Base-by-base conservation (phyloP, 2,329 filamentous ascomycete species). In the Ciborinia camelliae region DNA sequence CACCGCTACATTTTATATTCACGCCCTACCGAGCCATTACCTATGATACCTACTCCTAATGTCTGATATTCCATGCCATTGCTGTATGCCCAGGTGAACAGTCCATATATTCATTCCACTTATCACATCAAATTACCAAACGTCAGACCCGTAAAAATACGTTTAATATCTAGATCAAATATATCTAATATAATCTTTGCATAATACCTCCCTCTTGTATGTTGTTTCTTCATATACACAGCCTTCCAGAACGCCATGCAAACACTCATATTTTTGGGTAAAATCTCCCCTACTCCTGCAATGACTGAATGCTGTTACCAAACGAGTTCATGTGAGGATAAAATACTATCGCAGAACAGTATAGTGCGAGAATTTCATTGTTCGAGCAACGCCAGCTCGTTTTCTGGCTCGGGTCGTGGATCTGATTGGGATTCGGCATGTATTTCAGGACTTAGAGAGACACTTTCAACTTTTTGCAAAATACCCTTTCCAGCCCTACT, bases 401-500 rank as follows among this genome's bases (percentile, higher is more conserved):
- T 47, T 8, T 32, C 59, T 54, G 28, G n/a, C 43, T 43, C 37
- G 5, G 23, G 10, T 60, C 5, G n/a, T 43, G 12, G 30, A 32
- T 32, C 23, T 39, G 45, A n/a, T 43, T 37, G 45, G 4, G 43
- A 26, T 30, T 48, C 48, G 28, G 39, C 4, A 7, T 45, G 26
- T 37, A n/a, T 32, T 26, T 52, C 45, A 8, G 45, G 30, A 43
- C 48, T 60, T 18, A 54, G 26, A 28, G 63, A 52, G 6, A 61
- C 57, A 54, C 41, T 51, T 48, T 62, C 57, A 41, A 61, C 28
- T 37, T 50, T 59, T 53, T 61, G 55, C 47, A 65, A 12, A 26
- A 65, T 65, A 4, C 39, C 30, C 48, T 61, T 65, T 54, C 57
- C 67, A 15, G 70, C 68, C 63, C 63, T 66, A 41, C 71, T 69